Conservation (phyloP, 148 eudicot genomes). For the Cornus florida region DNA sequence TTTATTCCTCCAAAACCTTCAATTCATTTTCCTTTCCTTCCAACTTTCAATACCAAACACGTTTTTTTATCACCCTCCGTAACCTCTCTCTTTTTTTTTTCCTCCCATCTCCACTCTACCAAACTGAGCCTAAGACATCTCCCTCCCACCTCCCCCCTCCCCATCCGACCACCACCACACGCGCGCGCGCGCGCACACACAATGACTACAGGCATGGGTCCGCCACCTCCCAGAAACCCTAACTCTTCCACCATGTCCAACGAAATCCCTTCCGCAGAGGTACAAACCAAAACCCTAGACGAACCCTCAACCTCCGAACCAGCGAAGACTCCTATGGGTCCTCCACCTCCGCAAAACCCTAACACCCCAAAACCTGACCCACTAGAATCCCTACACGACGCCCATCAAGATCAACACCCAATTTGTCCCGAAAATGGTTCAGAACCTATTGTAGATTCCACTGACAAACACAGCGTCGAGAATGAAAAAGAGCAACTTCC, state of each 20-base stretch:
- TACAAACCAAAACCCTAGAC: slow-evolving; percentile 23
- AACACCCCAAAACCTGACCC: slow-evolving; percentile 18
- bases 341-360: slow-evolving; percentile 52
- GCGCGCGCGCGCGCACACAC: background rate
- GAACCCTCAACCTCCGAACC: slow-evolving; percentile 5
- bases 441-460: background rate
- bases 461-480: slow-evolving; percentile 15
- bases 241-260: slow-evolving; percentile 14
- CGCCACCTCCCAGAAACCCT: slow-evolving; percentile 42
- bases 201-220: slow-evolving; percentile 55
- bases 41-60: too few relatives aligned
- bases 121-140: too few relatives aligned
- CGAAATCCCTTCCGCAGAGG: slow-evolving; percentile 15
- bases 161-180: too few relatives aligned
- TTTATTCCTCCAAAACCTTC: too few relatives aligned
- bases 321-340: slow-evolving; percentile 25
- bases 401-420: slow-evolving; percentile 1
- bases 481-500: slow-evolving; percentile 18
- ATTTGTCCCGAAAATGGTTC: background rate
- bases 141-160: too few relatives aligned
- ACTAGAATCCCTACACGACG: slow-evolving; percentile 8
- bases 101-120: too few relatives aligned
- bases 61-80: too few relatives aligned
- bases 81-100: too few relatives aligned
- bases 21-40: too few relatives aligned